Evolutionary conservation across 169 alveolate genomes (phyloP).

Genomic region (Cryptosporidium parvum): DNA sequence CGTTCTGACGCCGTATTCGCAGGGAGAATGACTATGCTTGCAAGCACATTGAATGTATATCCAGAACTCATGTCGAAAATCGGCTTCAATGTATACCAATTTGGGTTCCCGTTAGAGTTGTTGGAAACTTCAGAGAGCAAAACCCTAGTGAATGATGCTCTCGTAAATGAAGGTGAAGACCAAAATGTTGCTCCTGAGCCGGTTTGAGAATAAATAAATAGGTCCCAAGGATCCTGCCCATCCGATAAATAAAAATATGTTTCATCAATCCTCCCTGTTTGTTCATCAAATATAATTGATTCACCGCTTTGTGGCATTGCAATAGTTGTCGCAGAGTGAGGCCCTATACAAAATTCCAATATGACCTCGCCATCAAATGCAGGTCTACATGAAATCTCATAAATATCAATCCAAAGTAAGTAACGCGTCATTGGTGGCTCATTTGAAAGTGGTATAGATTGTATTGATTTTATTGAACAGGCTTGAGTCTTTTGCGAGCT

Average conservation of each 20-base stretch:
- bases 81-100: conserved; percentile 84
- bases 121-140: conserved; percentile 79
- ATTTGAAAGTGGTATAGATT: conserved; percentile 61
- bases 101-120: conserved; percentile 85
- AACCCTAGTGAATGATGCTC: conserved; percentile 85
- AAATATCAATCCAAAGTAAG: conserved; percentile 81
- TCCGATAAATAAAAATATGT: conserved; percentile 81
- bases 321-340: conserved; percentile 77
- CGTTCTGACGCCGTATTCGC: conserved; percentile 78
- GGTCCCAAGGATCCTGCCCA: conserved; percentile 83
- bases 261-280: conserved; percentile 84
- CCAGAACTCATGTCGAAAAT: conserved; percentile 77
- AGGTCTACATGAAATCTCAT: conserved; percentile 80
- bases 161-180: conserved; percentile 60
- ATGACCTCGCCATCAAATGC: conserved; percentile 72
- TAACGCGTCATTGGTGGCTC: conserved; percentile 82
- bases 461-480: conserved; percentile 41
- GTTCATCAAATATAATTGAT: conserved; percentile 79
- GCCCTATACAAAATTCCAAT: conserved; percentile 80
- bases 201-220: conserved; percentile 77
- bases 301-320: conserved; percentile 72
- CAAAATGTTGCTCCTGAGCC: conserved; percentile 50
- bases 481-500: conserved; percentile 62
- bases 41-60: conserved; percentile 79
- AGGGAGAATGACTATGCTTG: conserved; percentile 76